Base-by-base conservation (phyloP, 371 early-diverging fungal species). In the Haplosporangium sp. region DNA sequence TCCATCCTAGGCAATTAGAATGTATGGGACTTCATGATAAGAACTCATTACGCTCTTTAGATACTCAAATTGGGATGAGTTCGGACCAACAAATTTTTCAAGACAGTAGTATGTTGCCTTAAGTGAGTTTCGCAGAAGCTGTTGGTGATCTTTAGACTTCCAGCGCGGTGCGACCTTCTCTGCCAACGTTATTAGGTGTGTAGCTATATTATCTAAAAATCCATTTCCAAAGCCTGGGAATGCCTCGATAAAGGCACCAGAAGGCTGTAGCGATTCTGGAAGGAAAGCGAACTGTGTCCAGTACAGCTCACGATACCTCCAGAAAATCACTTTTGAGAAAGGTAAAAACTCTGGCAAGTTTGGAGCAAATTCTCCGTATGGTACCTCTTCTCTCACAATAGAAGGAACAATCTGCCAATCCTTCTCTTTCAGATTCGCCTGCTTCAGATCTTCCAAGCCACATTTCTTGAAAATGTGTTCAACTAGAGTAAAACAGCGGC, bases 221-320 rank as follows among this genome's bases (percentile, higher is more conserved):
- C 5, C 13, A 15, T 1, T 0, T 5, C 13, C 5, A 5, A 50
- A 17, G 50, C 15, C 19, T 0, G 61, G 58, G 50, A 55, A 65
- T 9, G 34, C 45, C 2, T 0, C 34, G 39, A n/a, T 53, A 57
- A 77, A 77, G 0, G 34, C 10, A 10, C 0, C 7, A 1, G 77
- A 67, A 11, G 77, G 77, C 27, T 52, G 8, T 9, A 77, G 39
- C 4, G 37, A 44, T 3, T 39, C 57, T 17, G 77, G 72, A 47
- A 77, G 72, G 61, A 61, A 72, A 8, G 61, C 65, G 4, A 65
- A 63, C 39, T 57, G 68, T 9, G 77, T 77, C 77, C 77, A 77
- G 13, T 20, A 5, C 15, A 57, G 4, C 20, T 72, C 66, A 8
- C 40, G 63, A 11, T 20, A n/a, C 0, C 1, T 1, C 3, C 8